Base-by-base conservation (phyloP, 441 rosid genomes). In the Dalechampia spathulata region DNA sequence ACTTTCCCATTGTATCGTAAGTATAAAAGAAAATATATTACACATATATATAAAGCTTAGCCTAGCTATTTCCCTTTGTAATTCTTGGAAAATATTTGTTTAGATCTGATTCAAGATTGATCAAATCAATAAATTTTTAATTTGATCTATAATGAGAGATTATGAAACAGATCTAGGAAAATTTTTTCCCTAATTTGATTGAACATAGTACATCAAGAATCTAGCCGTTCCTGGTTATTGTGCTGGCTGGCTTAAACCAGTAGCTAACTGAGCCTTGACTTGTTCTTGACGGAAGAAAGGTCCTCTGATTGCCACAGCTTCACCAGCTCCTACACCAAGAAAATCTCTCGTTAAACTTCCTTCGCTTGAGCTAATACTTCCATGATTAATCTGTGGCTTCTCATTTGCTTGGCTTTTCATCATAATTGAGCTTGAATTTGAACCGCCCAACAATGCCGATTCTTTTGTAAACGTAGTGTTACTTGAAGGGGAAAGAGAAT, bases 321-420 rank as follows among this genome's bases (percentile, higher is more conserved):
- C 81, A 12, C 64, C 75, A 15, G 42, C 42, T 47, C 81, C 86
- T 16, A 78, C 79, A 1, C 86, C 86, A 34, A 81, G 76, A 52
- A 81, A 81, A 61, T 81, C 86, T 59, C 86, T 67, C 1, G 86
- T 81, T 50, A 80, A 47, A 16, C 75, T 50, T 25, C 60, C n/a
- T n/a, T 58, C 68, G 26, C 69, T 73, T 5, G 0, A 6, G n/a
- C n/a, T n/a, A n/a, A n/a, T n/a, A n/a, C n/a, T n/a, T n/a, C n/a
- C n/a, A n/a, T n/a, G n/a, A n/a, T n/a, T n/a, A n/a, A n/a, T n/a
- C n/a, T n/a, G n/a, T n/a, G n/a, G n/a, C n/a, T n/a, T n/a, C n/a
- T n/a, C n/a, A n/a, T n/a, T n/a, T n/a, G n/a, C n/a, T n/a, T n/a
- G 66, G 26, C 69, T 73, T 5, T 0, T 14, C 0, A n/a, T 23